A percentile compares a stretch with the other conserved stretches of the same genome.
Evolutionary conservation across 192 early-diverging fungal genomes (phyloP).

Genomic region (Phlyctochytrium planicorne): DNA sequence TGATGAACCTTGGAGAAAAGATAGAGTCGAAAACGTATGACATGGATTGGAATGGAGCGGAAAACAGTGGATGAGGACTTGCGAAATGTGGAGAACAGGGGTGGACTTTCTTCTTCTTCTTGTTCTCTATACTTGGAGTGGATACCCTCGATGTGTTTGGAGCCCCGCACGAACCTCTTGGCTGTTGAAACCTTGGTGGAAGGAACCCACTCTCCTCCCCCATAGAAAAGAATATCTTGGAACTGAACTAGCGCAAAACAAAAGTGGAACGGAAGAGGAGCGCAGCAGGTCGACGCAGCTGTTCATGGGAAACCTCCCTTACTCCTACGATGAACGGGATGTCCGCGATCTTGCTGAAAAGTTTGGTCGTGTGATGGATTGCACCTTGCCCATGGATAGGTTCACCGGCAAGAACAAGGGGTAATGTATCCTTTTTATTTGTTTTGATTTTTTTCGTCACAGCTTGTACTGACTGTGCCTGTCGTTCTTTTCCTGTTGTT

Average conservation of each 20-base stretch:
- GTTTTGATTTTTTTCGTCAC: no score
- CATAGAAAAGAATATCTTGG: no score
- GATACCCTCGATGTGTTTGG: no score
- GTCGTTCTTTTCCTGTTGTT: slow-evolving; percentile 3
- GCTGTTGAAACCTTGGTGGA: background rate
- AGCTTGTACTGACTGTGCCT: slow-evolving; percentile 6
- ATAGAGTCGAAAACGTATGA: background rate
- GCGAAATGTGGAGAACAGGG: background rate
- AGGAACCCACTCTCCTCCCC: no score
- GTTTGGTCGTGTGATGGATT: slow-evolving; percentile 64
- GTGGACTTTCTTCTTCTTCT: background rate
- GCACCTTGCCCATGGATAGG: slow-evolving; percentile 73
- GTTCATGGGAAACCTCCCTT: slow-evolving; percentile 7
- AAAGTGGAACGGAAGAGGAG: background rate
- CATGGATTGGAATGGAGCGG: no score
- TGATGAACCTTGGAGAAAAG: background rate
- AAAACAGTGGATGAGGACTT: background rate
- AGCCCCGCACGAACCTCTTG: no score
- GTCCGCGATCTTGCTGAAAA: slow-evolving; percentile 72
- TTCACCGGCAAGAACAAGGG: slow-evolving; percentile 79
- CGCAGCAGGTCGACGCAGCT: background rate
- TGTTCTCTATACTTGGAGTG: background rate
- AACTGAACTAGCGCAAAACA: background rate
- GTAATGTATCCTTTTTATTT: no score
- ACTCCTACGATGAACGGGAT: background rate